phyloP scores from a whole-genome alignment of 2,329 filamentous ascomycete genomes.

The Fusarium setosum region DNA sequence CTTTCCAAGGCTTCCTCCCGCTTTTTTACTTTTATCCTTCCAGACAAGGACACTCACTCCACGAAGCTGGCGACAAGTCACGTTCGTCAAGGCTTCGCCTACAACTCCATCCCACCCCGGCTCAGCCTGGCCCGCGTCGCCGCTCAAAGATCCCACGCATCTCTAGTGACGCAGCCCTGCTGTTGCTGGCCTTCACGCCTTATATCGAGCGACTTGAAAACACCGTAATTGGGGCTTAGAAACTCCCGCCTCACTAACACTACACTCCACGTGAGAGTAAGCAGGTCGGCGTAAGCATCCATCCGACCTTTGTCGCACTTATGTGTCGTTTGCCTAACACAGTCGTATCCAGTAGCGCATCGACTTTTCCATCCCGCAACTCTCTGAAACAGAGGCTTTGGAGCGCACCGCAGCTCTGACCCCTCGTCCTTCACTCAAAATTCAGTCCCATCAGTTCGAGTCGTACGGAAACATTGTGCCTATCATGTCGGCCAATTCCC shows the following conservation, averaged over 20 bases:
- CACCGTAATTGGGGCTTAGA: constrained; percentile 9
- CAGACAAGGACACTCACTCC: constrained; percentile 5
- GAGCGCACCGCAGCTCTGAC: constrained; percentile 15
- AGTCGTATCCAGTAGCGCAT: constrained; percentile 8
- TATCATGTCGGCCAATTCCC: constrained; percentile 47
- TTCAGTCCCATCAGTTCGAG: constrained; percentile 17
- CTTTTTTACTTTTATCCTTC: neutral
- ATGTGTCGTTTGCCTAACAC: constrained; percentile 15
- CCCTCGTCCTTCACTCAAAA: constrained; percentile 8
- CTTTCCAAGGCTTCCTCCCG: constrained; percentile 7
- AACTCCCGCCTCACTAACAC: neutral
- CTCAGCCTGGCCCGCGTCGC: constrained; percentile 15
- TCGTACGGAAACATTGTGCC: constrained; percentile 9
- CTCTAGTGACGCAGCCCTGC: constrained; percentile 11
- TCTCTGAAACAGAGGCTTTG: constrained; percentile 4
- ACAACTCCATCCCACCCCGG: constrained; percentile 7
- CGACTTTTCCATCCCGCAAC: constrained; percentile 7
- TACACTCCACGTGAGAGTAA: constrained; percentile 32
- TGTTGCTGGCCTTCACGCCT: constrained; percentile 10
- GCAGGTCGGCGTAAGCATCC: constrained; percentile 38
- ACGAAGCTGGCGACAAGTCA: constrained; percentile 33
- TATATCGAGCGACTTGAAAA: constrained; percentile 24
- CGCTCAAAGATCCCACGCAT: constrained; percentile 17
- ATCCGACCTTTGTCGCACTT: constrained; percentile 16
- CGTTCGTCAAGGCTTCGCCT: constrained; percentile 33